Evolutionary conservation across 2,329 filamentous ascomycete genomes (phyloP), one percentile per base, ranked within the genome.

Genomic region (Penicillium sp.): DNA sequence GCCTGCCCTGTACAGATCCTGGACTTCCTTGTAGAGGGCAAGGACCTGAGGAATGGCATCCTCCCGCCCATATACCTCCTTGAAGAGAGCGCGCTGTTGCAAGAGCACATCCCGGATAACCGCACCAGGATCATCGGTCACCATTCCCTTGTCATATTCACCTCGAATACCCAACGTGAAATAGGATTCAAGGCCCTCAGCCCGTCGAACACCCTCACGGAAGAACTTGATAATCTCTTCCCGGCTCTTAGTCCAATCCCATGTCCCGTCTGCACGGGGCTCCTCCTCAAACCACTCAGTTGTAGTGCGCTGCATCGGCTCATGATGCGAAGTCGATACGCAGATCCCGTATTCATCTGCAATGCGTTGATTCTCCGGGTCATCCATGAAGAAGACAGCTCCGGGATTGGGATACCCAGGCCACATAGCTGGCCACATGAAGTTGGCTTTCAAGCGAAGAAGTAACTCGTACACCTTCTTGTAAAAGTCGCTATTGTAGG

Each of bases 11-110:
- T 87, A 83, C 55, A 86, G 84, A 68, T 90, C 89, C 6, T 82
- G 82, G 71, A 90, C 86, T 67, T 90, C 87, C 67, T 89, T 89
- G 73, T 90, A 90, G 57, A 90, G 73, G 63, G 86, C 89, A 86
- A 87, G 89, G 73, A 86, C 80, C 70, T 89, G 87, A 6, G 87
- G 86, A 0, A 87, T 81, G 1, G 79, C 73, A 35, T 81, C 76
- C 44, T 82, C 71, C 1, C 70, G 71, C 3, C 78, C 73, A 5
- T 77, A 81, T 42, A 87, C 80, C 0, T 87, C 81, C 2, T 82
- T 77, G 20, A 75, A 76, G 42, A 88, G 76, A 54, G 86, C 85
- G 9, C 79, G 67, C 48, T 83, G 79, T 67, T 90, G 86, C 29
- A 83, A 80, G 3, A 76, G 64, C 2, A 89, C 85, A 25, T 60